A percentile compares a stretch with the other conserved stretches of the same genome.
Evolutionary conservation across 2,329 filamentous ascomycete species (phyloP).

Genomic region (Zasmidium angulare): DNA sequence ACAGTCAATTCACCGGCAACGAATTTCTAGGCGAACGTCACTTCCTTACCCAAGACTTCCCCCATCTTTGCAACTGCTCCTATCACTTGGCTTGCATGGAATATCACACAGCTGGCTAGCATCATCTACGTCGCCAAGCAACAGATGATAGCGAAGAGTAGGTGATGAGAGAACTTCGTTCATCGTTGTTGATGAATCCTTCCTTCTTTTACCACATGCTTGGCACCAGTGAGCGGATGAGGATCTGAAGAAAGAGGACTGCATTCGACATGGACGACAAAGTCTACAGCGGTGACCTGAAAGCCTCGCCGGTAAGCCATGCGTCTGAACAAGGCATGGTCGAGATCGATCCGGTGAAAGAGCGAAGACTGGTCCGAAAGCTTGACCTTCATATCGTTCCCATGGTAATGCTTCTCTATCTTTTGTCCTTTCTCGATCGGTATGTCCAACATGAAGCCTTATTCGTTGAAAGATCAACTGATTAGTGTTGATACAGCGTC

Average conservation of each 20-base stretch:
- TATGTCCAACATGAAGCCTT: constrained; percentile 35
- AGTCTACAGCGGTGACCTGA: background rate
- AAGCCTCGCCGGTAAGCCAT: background rate
- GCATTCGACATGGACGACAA: background rate
- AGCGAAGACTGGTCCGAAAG: constrained; percentile 63
- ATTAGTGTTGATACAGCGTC: constrained; percentile 11
- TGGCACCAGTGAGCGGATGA: background rate
- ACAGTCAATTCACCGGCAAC: background rate
- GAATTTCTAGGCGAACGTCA: constrained; percentile 1
- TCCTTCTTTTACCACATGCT: background rate
- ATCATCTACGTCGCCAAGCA: background rate
- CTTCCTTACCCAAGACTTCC: background rate
- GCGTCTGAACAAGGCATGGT: constrained; percentile 3
- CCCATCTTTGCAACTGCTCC: background rate
- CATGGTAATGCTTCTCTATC: constrained; percentile 67
- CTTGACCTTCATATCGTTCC: constrained; percentile 65
- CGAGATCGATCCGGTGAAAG: constrained; percentile 38
- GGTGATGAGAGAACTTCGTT: background rate
- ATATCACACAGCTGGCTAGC: background rate
- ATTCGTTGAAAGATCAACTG: too few species aligned
- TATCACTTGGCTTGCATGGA: background rate
- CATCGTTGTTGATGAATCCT: background rate
- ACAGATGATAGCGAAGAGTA: background rate
- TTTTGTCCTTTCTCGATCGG: constrained; percentile 75
- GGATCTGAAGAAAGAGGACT: background rate